phyloP scores from a whole-genome alignment of 345 rosid genomes.

The Draba incana region DNA sequence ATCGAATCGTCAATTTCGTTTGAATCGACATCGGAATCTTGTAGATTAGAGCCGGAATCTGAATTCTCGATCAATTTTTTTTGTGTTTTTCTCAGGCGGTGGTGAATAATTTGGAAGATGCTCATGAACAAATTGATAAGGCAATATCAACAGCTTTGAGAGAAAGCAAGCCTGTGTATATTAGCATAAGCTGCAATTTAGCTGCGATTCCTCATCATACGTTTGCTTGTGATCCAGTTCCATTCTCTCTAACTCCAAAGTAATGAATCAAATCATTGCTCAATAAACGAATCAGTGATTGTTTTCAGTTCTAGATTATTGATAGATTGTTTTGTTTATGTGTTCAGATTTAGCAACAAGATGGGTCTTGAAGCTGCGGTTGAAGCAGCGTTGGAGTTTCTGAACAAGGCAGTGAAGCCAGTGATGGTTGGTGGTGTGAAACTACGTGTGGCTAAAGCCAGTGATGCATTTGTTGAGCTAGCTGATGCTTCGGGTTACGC shows the following conservation, averaged over 20 bases:
- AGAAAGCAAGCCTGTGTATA: conserved; percentile 77
- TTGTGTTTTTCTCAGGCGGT: conserved; percentile 44
- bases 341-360: conserved; percentile 50
- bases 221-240: conserved; percentile 52
- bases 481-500: conserved; percentile 60
- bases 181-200: conserved; percentile 63
- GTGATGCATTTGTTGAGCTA: conserved; percentile 49
- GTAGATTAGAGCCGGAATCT: no score
- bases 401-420: conserved; percentile 67
- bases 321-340: not conserved
- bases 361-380: conserved; percentile 57
- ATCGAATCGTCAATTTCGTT: no score
- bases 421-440: conserved; percentile 62
- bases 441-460: conserved; percentile 51
- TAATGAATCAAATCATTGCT: not conserved
- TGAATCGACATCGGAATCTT: no score
- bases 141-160: conserved; percentile 56
- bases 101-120: conserved; percentile 63
- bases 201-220: conserved; percentile 57
- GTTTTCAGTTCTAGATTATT: not conserved
- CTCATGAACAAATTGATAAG: conserved; percentile 58
- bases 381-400: conserved; percentile 54
- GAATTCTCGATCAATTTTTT: not conserved
- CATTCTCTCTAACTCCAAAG: conserved; percentile 53
- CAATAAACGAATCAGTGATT: not conserved